A percentile compares a stretch with the other conserved stretches of the same genome.
These are phyloP conservation scores for Mentha longifolia DNA, from an alignment of 257 asterid species.

Conservation along the genomic window DNA sequence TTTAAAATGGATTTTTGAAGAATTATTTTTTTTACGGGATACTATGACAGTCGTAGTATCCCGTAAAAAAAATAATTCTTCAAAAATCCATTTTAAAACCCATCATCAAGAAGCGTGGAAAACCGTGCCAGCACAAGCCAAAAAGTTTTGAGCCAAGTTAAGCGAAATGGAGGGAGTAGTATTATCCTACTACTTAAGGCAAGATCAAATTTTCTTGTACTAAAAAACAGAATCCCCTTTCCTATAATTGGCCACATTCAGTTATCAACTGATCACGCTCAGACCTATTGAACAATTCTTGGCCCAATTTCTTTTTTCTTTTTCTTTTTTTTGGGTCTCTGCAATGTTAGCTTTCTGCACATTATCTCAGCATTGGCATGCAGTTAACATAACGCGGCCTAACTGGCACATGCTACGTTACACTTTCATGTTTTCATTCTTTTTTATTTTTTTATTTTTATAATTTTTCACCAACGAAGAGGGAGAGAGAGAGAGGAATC, in stretches of 20 bases:
- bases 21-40: no score
- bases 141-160: no score
- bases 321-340: neutral
- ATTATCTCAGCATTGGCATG: slow-evolving; percentile 13
- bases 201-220: slow-evolving; percentile 26
- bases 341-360: slow-evolving; percentile 1
- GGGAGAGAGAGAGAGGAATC: slow-evolving; percentile 35
- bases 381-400: neutral
- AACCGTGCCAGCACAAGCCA: no score
- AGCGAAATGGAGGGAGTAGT: no score
- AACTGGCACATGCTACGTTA: neutral
- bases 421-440: neutral
- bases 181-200: slow-evolving; percentile 33
- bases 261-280: slow-evolving; percentile 29
- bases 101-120: no score
- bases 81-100: no score
- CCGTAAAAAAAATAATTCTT: no score
- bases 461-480: neutral
- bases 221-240: slow-evolving; percentile 31
- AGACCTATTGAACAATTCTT: slow-evolving; percentile 47
- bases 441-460: no score
- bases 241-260: slow-evolving; percentile 26
- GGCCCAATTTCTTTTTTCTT: slow-evolving; percentile 4
- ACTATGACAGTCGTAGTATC: no score
- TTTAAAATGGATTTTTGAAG: no score